These are phyloP conservation scores for Vinca minor DNA, from an alignment of 257 asterid genomes.

Conservation along the genomic window DNA sequence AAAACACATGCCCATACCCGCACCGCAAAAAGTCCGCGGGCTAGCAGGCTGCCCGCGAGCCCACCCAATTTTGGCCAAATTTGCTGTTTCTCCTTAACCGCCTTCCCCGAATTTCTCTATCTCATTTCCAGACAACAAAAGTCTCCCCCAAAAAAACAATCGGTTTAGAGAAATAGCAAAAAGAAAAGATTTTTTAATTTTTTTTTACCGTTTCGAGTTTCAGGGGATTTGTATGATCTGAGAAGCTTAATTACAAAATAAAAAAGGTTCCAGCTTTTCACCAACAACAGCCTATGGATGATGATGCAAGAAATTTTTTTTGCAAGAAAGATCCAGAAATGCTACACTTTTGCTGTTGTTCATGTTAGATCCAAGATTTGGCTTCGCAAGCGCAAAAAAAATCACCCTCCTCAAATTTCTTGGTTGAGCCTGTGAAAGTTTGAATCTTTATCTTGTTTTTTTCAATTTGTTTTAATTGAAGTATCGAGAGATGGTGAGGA, in stretches of 20 bases:
- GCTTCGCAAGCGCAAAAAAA: conserved; percentile 53
- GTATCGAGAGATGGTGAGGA: no score
- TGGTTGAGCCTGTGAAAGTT: not conserved
- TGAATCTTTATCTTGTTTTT: not conserved
- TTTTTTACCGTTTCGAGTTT: no score
- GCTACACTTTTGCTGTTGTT: conserved; percentile 31
- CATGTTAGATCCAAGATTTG: conserved; percentile 34
- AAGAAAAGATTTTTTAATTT: no score
- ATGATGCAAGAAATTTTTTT: conserved; percentile 13
- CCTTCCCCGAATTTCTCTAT: not conserved
- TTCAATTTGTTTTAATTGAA: not conserved
- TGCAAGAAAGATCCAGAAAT: conserved; percentile 30
- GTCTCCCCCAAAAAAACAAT: no score
- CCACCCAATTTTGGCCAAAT: no score
- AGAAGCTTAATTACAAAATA: no score
- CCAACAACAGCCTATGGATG: conserved; percentile 8
- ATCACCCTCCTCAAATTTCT: not conserved
- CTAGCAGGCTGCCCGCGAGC: no score
- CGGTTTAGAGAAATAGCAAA: not conserved
- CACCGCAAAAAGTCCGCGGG: no score
- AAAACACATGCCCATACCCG: no score
- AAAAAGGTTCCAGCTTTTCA: not conserved
- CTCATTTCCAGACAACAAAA: no score
- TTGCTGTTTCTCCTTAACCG: not conserved
- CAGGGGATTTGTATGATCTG: not conserved